A percentile compares a stretch with the other conserved stretches of the same genome.
phyloP scores from a whole-genome alignment of 352 stramenopile genomes.

The Pythium insidiosum region DNA sequence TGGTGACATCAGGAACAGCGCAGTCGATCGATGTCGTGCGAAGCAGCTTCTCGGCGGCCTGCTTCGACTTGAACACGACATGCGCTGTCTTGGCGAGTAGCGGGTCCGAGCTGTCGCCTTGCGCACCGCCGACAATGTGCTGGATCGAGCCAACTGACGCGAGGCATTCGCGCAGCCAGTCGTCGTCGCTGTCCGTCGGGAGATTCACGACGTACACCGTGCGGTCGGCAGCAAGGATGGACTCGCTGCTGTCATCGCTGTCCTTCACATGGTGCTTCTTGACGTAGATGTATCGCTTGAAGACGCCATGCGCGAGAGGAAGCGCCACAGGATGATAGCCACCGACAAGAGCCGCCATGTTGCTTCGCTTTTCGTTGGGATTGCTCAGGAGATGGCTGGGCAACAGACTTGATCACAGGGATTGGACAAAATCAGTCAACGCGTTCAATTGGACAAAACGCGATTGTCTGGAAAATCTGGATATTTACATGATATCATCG shows the following conservation, averaged over 20 bases:
- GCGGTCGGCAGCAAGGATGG: constrained; percentile 40
- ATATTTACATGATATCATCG: no score
- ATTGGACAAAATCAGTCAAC: no score
- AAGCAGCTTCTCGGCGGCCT: constrained; percentile 49
- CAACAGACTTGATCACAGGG: no score
- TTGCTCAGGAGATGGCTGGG: no score
- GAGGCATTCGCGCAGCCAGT: constrained; percentile 49
- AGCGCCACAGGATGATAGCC: constrained; percentile 75
- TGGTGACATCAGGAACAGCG: constrained; percentile 8
- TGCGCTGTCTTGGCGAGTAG: constrained; percentile 34
- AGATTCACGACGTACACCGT: constrained; percentile 77
- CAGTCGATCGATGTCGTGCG: constrained; percentile 29
- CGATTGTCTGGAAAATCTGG: no score
- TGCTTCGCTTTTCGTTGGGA: constrained; percentile 4
- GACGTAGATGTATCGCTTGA: constrained; percentile 65
- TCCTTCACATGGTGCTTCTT: constrained; percentile 63
- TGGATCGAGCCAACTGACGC: constrained; percentile 48
- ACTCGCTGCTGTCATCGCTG: constrained; percentile 24
- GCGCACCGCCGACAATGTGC: constrained; percentile 29
- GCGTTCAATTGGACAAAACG: no score
- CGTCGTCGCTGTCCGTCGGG: constrained; percentile 27
- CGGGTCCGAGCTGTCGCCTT: constrained; percentile 12
- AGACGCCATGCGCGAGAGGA: constrained; percentile 45
- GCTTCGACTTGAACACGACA: constrained; percentile 69
- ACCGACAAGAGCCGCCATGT: constrained; percentile 21